Evolutionary conservation across 768 basidiomycete genomes (phyloP).

Genomic region (Lentinula aciculospora): DNA sequence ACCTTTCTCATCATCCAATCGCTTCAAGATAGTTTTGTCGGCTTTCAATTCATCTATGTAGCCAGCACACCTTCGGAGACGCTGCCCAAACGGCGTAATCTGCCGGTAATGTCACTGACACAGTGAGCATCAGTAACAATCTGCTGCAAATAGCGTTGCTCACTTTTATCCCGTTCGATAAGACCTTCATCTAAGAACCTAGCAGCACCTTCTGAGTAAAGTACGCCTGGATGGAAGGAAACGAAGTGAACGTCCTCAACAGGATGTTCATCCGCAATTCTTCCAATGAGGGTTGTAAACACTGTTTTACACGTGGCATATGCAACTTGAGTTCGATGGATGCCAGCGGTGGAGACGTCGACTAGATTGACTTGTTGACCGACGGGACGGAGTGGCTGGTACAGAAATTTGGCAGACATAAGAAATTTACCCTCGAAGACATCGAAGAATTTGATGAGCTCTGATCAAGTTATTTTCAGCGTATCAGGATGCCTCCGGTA

Average conservation of each 20-base stretch:
- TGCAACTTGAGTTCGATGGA: not conserved
- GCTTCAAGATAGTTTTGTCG: not conserved
- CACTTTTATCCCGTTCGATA: not conserved
- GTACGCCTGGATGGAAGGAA: not conserved
- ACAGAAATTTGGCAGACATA: not conserved
- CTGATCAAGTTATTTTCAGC: not conserved
- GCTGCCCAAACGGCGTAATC: slow-evolving; percentile 1
- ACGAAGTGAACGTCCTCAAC: slow-evolving; percentile 1
- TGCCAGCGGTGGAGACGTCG: not conserved
- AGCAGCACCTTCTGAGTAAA: not conserved
- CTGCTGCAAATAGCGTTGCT: not conserved
- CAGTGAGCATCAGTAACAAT: not conserved
- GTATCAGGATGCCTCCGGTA: not conserved
- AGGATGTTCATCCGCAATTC: slow-evolving; percentile 1
- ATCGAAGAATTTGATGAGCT: not conserved
- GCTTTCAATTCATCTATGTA: not conserved
- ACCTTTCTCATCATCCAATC: not conserved
- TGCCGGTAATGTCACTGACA: not conserved
- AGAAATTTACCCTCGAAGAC: not conserved
- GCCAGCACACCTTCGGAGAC: not conserved
- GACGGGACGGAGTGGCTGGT: not conserved
- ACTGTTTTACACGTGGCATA: not conserved
- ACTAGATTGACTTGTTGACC: not conserved
- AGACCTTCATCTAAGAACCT: not conserved
- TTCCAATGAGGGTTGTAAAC: not conserved